Evolutionary conservation across 352 stramenopile species (phyloP).

Genomic region (Globisporangium uncinulatum): DNA sequence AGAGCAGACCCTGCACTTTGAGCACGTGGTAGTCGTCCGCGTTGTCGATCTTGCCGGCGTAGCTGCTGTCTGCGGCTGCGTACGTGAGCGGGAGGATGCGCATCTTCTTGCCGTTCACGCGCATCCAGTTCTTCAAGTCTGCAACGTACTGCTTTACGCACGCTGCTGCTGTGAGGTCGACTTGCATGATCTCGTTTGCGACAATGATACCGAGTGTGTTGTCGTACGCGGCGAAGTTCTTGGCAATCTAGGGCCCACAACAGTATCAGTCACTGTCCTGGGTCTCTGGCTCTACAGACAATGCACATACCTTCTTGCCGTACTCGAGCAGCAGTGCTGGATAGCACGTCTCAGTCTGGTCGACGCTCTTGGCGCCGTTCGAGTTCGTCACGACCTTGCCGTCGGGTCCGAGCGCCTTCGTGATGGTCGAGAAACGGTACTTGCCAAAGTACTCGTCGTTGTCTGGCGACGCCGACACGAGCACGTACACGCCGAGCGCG

Average conservation of each 20-base stretch:
- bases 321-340: slow-evolving; percentile 79
- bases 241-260: slow-evolving; percentile 42
- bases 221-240: slow-evolving; percentile 87
- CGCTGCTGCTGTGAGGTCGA: slow-evolving; percentile 58
- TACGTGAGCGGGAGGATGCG: slow-evolving; percentile 77
- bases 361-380: slow-evolving; percentile 40
- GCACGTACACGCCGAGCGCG: slow-evolving; percentile 66
- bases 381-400: slow-evolving; percentile 27
- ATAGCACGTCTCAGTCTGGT: slow-evolving; percentile 79
- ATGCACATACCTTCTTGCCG: slow-evolving; percentile 57
- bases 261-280: not conserved
- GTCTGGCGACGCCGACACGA: slow-evolving; percentile 73
- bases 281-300: not conserved
- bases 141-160: slow-evolving; percentile 83
- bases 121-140: slow-evolving; percentile 87
- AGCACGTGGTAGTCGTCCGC: slow-evolving; percentile 78
- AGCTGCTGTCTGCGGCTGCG: slow-evolving; percentile 75
- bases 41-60: slow-evolving; percentile 38
- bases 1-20: slow-evolving; percentile 82
- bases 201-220: slow-evolving; percentile 82
- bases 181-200: slow-evolving; percentile 87
- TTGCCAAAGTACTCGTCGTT: slow-evolving; percentile 84
- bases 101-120: slow-evolving; percentile 77
- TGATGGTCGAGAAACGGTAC: slow-evolving; percentile 79
- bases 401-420: slow-evolving; percentile 49